A percentile compares a stretch with the other conserved stretches of the same genome.
phyloP scores from a whole-genome alignment of 805 yeast species.

The Starmerella sirachaensis region DNA sequence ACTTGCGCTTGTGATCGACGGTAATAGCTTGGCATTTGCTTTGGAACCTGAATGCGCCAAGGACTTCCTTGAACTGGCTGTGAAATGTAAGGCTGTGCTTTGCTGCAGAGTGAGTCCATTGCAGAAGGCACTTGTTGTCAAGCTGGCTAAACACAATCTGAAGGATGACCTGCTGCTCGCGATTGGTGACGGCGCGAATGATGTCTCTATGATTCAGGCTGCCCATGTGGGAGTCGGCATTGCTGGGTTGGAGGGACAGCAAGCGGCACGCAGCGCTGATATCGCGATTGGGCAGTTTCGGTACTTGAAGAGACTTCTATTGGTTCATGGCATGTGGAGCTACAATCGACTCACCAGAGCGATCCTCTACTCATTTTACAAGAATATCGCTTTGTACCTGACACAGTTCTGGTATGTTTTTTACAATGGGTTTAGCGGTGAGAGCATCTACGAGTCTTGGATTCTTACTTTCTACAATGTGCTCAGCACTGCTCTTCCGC shows the following conservation, averaged over 20 bases:
- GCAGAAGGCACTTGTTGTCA: conserved; percentile 92
- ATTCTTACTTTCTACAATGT: conserved; percentile 92
- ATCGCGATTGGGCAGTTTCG: conserved; percentile 93
- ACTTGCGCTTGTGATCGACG: conserved; percentile 85
- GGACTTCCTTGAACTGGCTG: conserved; percentile 63
- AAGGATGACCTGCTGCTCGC: conserved; percentile 61
- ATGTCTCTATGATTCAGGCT: conserved; percentile 97
- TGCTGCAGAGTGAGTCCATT: conserved; percentile 97
- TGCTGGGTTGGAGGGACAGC: conserved; percentile 99
- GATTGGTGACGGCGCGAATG: conserved; percentile 98
- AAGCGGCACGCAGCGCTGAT: conserved; percentile 97
- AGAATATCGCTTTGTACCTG: conserved; percentile 90
- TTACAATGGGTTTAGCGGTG: conserved; percentile 85
- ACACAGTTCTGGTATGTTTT: conserved; percentile 98
- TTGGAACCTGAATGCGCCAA: conserved; percentile 71
- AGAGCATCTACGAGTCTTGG: conserved; percentile 95
- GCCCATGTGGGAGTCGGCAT: conserved; percentile 99
- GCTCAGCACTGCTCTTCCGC: conserved; percentile 87
- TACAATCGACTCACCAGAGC: conserved; percentile 90
- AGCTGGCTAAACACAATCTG: conserved; percentile 74
- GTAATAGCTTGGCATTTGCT: conserved; percentile 79
- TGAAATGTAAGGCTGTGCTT: conserved; percentile 85
- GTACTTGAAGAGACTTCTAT: conserved; percentile 63
- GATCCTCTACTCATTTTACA: conserved; percentile 87
- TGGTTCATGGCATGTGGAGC: conserved; percentile 97